Base-by-base conservation (phyloP, 768 basidiomycete genomes). In the Amyloporia xantha region DNA sequence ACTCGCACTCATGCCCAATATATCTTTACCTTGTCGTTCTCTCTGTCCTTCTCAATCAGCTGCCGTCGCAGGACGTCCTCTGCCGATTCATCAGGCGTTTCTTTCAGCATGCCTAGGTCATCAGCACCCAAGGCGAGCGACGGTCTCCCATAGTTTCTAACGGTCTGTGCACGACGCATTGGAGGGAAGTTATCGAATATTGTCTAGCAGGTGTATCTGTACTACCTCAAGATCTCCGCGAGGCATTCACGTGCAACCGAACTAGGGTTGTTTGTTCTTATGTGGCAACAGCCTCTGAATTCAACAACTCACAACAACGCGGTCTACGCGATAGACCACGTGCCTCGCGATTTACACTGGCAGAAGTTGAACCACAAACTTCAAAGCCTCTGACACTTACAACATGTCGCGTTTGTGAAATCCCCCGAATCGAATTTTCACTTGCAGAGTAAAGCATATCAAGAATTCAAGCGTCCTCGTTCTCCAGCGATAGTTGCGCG, bases 21-120 rank as follows among this genome's bases (percentile, higher is more conserved):
- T n/a, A n/a, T n/a, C n/a, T n/a, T n/a, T 35, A 84, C 84, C 68
- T 74, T 82, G 65, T 87, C 85, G 52, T 78, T 80, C 62, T 87
- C 84, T 44, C 83, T 68, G 40, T 84, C 81, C 53, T 79, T 82
- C 40, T 84, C 84, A 23, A 83, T 62, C 38, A 88, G 66, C 39
- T 86, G 81, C 41, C 73, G 71, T 23, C 84, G 73, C 26, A 88
- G 68, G 6, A 71, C 64, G 47, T 85, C 84, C 60, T 87, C 82
- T 35, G 69, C 65, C 9, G 75, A 66, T 50, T 85, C 83, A 27
- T 77, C 74, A 21, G 53, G 51, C 5, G 68, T 66, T 61, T 88
- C 86, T 41, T 72, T 71, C 25, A 88, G 66, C 19, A 75, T 59
- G 30, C 78, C 74, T 3, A 88, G 71, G 52, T 86, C 86, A 54